Conservation (phyloP, 1,284 basidiomycete species). For the Tranzscheliella williamsii region DNA sequence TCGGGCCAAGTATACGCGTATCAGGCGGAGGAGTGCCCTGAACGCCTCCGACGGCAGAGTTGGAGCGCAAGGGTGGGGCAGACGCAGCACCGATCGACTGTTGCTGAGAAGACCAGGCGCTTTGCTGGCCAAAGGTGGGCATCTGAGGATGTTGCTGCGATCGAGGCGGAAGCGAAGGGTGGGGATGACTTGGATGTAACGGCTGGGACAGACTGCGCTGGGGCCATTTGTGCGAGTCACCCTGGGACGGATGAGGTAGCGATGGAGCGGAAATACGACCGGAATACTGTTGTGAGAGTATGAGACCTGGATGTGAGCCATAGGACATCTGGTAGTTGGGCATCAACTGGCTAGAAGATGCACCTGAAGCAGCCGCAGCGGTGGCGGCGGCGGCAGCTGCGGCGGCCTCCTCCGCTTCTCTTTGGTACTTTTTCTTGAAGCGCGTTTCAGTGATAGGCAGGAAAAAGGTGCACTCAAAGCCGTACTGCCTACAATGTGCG, state of each 20-base stretch:
- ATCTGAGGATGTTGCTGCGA: background rate
- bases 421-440: slow-evolving; percentile 88
- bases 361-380: slow-evolving; percentile 2
- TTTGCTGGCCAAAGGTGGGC: background rate
- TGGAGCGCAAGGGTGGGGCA: background rate
- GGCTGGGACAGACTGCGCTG: background rate
- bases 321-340: background rate
- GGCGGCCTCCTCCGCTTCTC: slow-evolving; percentile 69
- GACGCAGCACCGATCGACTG: background rate
- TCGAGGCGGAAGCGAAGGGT: too few relatives aligned
- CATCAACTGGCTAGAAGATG: background rate
- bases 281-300: background rate
- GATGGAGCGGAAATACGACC: background rate
- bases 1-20: slow-evolving; percentile 69
- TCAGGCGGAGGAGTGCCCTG: slow-evolving; percentile 44
- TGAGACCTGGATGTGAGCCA: background rate
- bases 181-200: too few relatives aligned
- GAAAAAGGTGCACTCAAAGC: slow-evolving; percentile 69
- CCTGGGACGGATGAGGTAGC: background rate
- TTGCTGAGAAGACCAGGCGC: too few relatives aligned
- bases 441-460: slow-evolving; percentile 96
- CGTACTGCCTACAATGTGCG: slow-evolving; percentile 48
- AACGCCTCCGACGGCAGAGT: slow-evolving; percentile 2
- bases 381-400: slow-evolving; percentile 46
- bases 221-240: background rate